Percentiles rank a stretch among this genome's conserved stretches.
These are phyloP conservation scores for Trametes polyzona DNA, from an alignment of 1,284 basidiomycete genomes.

Conservation along the genomic window DNA sequence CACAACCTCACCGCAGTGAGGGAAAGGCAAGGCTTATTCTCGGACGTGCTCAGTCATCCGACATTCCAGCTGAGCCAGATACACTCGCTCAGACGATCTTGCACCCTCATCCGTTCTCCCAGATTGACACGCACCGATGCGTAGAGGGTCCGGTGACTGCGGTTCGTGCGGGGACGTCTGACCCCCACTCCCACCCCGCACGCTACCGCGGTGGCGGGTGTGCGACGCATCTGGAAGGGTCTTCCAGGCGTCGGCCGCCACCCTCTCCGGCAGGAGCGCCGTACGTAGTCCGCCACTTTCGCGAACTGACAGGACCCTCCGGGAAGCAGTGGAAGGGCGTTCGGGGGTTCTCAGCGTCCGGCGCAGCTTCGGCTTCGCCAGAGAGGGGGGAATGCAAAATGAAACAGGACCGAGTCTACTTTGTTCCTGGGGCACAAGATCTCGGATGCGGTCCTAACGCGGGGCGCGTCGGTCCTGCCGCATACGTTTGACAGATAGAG, in stretches of 20 bases:
- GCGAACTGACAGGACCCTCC: slow-evolving; percentile 6
- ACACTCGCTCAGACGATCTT: slow-evolving; percentile 9
- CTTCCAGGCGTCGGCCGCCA: slow-evolving; percentile 20
- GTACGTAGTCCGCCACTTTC: slow-evolving; percentile 6
- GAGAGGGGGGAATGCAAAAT: slow-evolving; percentile 2
- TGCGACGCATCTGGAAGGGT: not conserved
- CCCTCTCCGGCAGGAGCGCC: too few species aligned
- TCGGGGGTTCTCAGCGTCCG: slow-evolving; percentile 4
- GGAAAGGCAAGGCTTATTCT: slow-evolving; percentile 22
- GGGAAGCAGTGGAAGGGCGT: slow-evolving; percentile 1
- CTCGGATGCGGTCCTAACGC: slow-evolving; percentile 3
- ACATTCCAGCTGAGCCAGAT: slow-evolving; percentile 5
- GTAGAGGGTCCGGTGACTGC: slow-evolving; percentile 18
- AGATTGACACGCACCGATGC: slow-evolving; percentile 21
- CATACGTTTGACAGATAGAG: slow-evolving; percentile 2
- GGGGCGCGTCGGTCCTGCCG: slow-evolving; percentile 2
- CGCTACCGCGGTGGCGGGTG: not conserved
- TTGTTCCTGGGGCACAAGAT: slow-evolving; percentile 9
- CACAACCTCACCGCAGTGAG: slow-evolving; percentile 11
- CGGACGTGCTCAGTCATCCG: slow-evolving; percentile 22
- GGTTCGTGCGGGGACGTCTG: slow-evolving; percentile 1
- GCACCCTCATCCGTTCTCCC: slow-evolving; percentile 1
- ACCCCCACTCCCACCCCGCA: slow-evolving; percentile 8
- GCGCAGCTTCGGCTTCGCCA: slow-evolving; percentile 6
- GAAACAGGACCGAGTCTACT: slow-evolving; percentile 3